Base-by-base conservation (phyloP, 2,329 filamentous ascomycete species). In the Xylariaceae sp. region DNA sequence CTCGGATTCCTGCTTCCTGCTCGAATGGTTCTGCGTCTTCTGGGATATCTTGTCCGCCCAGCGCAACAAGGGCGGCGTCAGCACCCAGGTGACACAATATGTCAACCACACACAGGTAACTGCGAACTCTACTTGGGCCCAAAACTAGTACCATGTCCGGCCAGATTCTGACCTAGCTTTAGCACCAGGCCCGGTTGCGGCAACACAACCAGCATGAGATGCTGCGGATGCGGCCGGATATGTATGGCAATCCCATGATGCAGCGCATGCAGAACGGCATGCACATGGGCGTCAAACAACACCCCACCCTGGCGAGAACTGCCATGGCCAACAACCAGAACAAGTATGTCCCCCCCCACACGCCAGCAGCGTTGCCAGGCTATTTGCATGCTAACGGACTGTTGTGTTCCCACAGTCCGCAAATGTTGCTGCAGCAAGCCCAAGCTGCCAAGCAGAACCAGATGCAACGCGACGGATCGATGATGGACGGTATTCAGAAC, bases 11-110 rank as follows among this genome's bases (percentile, higher is more conserved):
- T 87, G 86, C 17, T 97, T 98, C 57, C 71, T 98, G n/a, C 84
- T 88, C 52, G 92, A 97, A 57, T 98, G 92, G 92, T 98, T 94
- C 70, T 87, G 83, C 57, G 76, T 96, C 36, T 98, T 98, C 63
- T 97, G 88, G 88, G 92, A 98, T 56, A 88, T 97, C 53, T 94
- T 85, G 64, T 81, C 81, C 57, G 87, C 88, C 40, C 85, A 90
- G 59, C 84, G 87, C 56, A 77, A 74, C 55, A 82, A 80, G 61
- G 59, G 56, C 31, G 77, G 76, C 38, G 74, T 74, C 40, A 81
- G 72, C 57, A 64, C 68, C 17, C 74, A 76, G 43, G 81, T 87
- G 32, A 74, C 75, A 47, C 80, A 85, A 67, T 95, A 94, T 62
- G 78, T 94, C 41, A 68, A 74, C 43, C 85, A 94, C 57, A 88